Percentiles rank a stretch among this genome's conserved stretches.
These are phyloP conservation scores for Dactylorhiza incarnata DNA, from an alignment of 106 monocot genomes.

Conservation along the genomic window DNA sequence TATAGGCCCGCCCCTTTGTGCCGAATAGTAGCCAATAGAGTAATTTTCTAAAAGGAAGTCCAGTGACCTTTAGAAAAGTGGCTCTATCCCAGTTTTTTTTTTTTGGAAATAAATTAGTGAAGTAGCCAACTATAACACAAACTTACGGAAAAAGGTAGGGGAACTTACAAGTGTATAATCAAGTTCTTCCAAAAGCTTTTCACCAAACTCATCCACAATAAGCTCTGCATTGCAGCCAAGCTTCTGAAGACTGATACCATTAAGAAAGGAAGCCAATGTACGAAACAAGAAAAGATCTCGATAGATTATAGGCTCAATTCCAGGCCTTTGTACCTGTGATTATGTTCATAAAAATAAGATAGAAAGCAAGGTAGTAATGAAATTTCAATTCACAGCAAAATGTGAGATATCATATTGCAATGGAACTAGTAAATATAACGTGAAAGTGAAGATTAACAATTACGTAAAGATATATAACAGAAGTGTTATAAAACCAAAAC, in stretches of 20 bases:
- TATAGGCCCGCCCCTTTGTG: too few species aligned
- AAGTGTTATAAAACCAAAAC: not conserved
- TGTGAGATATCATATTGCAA: not conserved
- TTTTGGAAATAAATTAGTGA: not conserved
- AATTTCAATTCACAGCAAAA: not conserved
- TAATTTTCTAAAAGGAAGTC: not conserved
- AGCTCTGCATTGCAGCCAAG: conserved; percentile 99
- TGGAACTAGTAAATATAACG: not conserved
- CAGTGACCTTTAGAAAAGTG: not conserved
- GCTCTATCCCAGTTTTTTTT: not conserved
- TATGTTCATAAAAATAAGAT: not conserved
- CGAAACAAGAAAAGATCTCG: conserved; percentile 97
- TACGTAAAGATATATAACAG: not conserved
- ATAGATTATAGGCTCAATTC: conserved; percentile 96
- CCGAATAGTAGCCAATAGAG: not conserved
- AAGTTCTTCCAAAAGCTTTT: conserved; percentile 96
- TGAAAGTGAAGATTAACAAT: not conserved
- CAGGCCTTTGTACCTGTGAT: conserved; percentile 82
- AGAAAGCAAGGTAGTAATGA: not conserved
- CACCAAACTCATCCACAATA: conserved; percentile 99
- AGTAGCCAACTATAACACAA: not conserved
- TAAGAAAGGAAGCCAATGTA: conserved; percentile 94
- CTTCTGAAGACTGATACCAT: conserved; percentile 94
- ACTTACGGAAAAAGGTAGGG: not conserved
- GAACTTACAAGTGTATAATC: conserved; percentile 86